phyloP scores from a whole-genome alignment of 116 monocot genomes.

The Posidonia oceanica region DNA sequence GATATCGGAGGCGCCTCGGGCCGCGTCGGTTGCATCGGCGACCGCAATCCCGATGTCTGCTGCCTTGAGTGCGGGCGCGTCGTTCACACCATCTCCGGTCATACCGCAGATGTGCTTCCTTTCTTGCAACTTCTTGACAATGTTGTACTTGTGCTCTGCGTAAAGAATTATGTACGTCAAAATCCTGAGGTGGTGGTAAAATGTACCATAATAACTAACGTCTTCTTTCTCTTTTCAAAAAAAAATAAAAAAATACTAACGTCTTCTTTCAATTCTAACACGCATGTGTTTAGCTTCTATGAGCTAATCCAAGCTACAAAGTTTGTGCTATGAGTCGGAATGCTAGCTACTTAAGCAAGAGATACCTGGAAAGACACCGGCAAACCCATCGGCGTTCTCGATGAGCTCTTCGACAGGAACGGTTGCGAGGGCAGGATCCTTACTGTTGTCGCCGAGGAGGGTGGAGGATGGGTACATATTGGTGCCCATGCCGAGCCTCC shows the following conservation, averaged over 20 bases:
- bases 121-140: slow-evolving; percentile 64
- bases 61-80: slow-evolving; percentile 75
- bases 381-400: too few species aligned
- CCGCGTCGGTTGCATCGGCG: slow-evolving; percentile 77
- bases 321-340: too few species aligned
- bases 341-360: not conserved
- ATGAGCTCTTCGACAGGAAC: slow-evolving; percentile 62
- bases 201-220: too few species aligned
- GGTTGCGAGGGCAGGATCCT: slow-evolving; percentile 21
- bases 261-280: not conserved
- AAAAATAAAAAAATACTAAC: too few species aligned
- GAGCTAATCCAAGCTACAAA: too few species aligned
- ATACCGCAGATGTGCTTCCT: slow-evolving; percentile 82
- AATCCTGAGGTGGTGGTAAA: too few species aligned
- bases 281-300: too few species aligned
- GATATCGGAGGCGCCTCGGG: slow-evolving; percentile 68
- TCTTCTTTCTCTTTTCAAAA: too few species aligned
- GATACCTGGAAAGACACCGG: slow-evolving; percentile 56
- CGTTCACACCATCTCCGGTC: slow-evolving; percentile 85
- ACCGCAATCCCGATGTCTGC: slow-evolving; percentile 90
- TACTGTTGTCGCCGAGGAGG: slow-evolving; percentile 30
- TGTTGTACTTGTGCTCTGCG: slow-evolving; percentile 76
- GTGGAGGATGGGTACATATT: slow-evolving; percentile 74
- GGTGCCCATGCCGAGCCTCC: slow-evolving; percentile 75
- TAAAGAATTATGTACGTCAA: not conserved